Percentiles rank a stretch among this genome's conserved stretches.
These are phyloP conservation scores for Dichotomocladium elegans DNA, from an alignment of 371 early-diverging fungal species.

Conservation along the genomic window DNA sequence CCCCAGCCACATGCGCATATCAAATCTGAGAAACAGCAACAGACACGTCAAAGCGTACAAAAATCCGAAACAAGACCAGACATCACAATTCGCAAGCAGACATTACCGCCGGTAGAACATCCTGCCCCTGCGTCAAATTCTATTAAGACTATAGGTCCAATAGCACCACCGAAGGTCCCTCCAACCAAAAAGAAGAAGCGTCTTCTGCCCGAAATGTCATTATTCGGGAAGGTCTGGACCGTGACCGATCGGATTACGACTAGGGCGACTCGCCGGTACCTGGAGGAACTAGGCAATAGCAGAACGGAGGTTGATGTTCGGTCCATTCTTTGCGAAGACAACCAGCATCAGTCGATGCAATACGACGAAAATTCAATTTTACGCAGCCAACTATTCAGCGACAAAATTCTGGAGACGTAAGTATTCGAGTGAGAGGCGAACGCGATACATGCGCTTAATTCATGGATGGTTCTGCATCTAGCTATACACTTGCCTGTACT, in stretches of 20 bases:
- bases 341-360: slow-evolving; percentile 11
- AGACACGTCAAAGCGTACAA: not conserved
- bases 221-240: slow-evolving; percentile 56
- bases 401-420: slow-evolving; percentile 48
- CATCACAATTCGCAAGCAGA: too few species aligned
- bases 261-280: slow-evolving; percentile 29
- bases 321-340: slow-evolving; percentile 10
- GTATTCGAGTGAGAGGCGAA: not conserved
- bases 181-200: slow-evolving; percentile 29
- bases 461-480: slow-evolving; percentile 4
- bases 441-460: not conserved
- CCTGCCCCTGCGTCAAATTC: not conserved
- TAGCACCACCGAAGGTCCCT: not conserved
- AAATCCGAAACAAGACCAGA: too few species aligned
- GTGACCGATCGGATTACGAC: slow-evolving; percentile 47
- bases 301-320: slow-evolving; percentile 3
- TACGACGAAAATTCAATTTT: slow-evolving; percentile 22
- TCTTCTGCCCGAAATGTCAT: slow-evolving; percentile 33
- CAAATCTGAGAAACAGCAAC: not conserved
- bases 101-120: not conserved
- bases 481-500: slow-evolving; percentile 30
- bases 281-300: slow-evolving; percentile 17
- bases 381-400: slow-evolving; percentile 48
- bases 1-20: not conserved
- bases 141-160: not conserved